These are phyloP conservation scores for Piper betle DNA, from an alignment of 164 flowering plant genomes.

Conservation along the genomic window DNA sequence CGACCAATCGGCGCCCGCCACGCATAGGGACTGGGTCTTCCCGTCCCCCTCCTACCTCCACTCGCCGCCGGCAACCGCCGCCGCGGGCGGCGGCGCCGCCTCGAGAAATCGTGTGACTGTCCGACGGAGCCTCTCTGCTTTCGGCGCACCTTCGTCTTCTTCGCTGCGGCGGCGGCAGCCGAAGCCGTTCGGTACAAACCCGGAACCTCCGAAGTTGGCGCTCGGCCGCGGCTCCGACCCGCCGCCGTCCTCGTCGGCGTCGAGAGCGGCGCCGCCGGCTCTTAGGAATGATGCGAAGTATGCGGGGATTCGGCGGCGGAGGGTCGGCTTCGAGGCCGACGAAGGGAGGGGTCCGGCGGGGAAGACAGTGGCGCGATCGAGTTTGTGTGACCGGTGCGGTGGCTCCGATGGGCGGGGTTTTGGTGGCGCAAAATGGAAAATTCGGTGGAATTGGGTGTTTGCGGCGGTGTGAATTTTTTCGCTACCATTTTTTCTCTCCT, in stretches of 20 bases:
- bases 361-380: neutral
- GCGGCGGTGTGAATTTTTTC: conserved; percentile 15
- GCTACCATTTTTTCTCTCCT: neutral
- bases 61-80: conserved; percentile 5
- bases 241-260: neutral
- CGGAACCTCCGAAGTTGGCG: conserved; percentile 2
- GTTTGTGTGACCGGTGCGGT: neutral
- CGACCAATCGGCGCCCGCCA: conserved; percentile 19
- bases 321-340: conserved; percentile 14
- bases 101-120: conserved; percentile 8
- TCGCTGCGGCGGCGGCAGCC: neutral
- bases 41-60: conserved; percentile 43
- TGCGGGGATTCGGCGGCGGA: conserved; percentile 25
- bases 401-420: neutral
- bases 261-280: conserved; percentile 2
- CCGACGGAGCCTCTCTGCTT: conserved; percentile 26
- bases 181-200: neutral
- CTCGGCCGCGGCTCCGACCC: conserved; percentile 9
- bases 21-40: conserved; percentile 62
- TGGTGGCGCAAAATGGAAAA: conserved; percentile 5
- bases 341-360: conserved; percentile 9
- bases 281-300: conserved; percentile 13
- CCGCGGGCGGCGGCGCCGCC: neutral
- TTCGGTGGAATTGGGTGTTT: conserved; percentile 32
- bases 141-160: conserved; percentile 1